A percentile compares a stretch with the other conserved stretches of the same genome.
Conservation (phyloP, 202 grass and related monocot genomes). For the Zoysia matrella region DNA sequence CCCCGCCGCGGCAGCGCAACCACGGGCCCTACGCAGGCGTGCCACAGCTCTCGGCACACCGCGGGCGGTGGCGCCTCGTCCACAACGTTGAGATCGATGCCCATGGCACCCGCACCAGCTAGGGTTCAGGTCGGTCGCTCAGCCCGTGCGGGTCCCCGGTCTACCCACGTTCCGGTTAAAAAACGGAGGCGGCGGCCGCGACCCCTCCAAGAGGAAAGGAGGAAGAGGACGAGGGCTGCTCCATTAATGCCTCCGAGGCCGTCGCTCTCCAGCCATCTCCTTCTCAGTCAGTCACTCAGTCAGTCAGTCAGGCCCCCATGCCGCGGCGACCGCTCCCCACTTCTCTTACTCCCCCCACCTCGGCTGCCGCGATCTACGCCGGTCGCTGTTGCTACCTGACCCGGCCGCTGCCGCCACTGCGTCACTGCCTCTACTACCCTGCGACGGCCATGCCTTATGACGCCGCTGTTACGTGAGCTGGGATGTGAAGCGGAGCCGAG, state of each 20-base stretch:
- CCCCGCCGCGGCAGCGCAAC: conserved; percentile 81
- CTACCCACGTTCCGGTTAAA: conserved; percentile 33
- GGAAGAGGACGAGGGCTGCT: conserved; percentile 14
- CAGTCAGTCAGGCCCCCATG: conserved; percentile 37
- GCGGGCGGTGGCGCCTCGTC: conserved; percentile 46
- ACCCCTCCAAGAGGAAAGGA: conserved; percentile 21
- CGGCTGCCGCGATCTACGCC: conserved; percentile 49
- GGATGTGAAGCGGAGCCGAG: conserved; percentile 18
- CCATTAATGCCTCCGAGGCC: conserved; percentile 60
- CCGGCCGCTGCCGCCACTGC: conserved; percentile 25
- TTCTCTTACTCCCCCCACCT: background rate
- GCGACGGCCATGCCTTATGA: conserved; percentile 58
- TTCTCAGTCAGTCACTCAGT: conserved; percentile 32
- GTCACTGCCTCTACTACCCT: conserved; percentile 47
- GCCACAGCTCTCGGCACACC: conserved; percentile 87
- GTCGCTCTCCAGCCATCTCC: conserved; percentile 63
- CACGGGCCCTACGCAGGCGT: conserved; percentile 86
- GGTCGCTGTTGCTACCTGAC: conserved; percentile 47
- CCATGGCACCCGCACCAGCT: conserved; percentile 37
- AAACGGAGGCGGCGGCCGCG: conserved; percentile 34
- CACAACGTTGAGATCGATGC: conserved; percentile 86
- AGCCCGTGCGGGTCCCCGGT: background rate
- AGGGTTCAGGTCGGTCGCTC: conserved; percentile 26
- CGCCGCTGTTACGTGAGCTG: conserved; percentile 31
- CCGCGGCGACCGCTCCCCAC: conserved; percentile 32